Evolutionary conservation across 106 monocot species (phyloP).

Genomic region (Gastrodia elata): DNA sequence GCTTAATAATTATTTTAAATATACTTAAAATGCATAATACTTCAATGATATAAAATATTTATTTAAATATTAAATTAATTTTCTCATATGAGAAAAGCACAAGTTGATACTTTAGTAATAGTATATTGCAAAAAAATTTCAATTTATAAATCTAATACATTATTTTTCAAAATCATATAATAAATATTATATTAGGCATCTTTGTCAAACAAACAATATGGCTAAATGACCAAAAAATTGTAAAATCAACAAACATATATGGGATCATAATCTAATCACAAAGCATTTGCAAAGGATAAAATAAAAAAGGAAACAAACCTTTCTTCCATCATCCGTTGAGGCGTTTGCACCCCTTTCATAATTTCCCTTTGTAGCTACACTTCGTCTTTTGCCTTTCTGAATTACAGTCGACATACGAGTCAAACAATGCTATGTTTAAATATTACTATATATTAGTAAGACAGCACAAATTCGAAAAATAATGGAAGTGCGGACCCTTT

Average conservation of each 20-base stretch:
- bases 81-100: too few relatives aligned
- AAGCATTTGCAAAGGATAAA: not conserved
- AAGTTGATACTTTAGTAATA: too few relatives aligned
- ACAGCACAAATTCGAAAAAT: not conserved
- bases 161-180: too few relatives aligned
- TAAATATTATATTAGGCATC: too few relatives aligned
- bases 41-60: not conserved
- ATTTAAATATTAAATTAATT: not conserved
- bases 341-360: slow-evolving; percentile 17
- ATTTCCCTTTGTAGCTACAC: slow-evolving; percentile 22
- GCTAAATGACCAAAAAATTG: too few relatives aligned
- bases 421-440: not conserved
- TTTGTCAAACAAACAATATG: too few relatives aligned
- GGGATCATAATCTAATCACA: too few relatives aligned
- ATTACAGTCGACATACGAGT: not conserved
- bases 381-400: slow-evolving; percentile 41
- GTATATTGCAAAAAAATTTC: too few relatives aligned
- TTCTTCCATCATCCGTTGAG: slow-evolving; percentile 23
- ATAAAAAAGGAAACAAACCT: slow-evolving; percentile 19
- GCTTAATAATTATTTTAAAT: not conserved
- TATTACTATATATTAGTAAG: not conserved
- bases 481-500: slow-evolving; percentile 12
- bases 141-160: too few relatives aligned
- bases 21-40: not conserved
- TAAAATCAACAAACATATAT: too few relatives aligned